phyloP scores from a whole-genome alignment of 2,329 filamentous ascomycete genomes.

The Trichoderma endophyticum region DNA sequence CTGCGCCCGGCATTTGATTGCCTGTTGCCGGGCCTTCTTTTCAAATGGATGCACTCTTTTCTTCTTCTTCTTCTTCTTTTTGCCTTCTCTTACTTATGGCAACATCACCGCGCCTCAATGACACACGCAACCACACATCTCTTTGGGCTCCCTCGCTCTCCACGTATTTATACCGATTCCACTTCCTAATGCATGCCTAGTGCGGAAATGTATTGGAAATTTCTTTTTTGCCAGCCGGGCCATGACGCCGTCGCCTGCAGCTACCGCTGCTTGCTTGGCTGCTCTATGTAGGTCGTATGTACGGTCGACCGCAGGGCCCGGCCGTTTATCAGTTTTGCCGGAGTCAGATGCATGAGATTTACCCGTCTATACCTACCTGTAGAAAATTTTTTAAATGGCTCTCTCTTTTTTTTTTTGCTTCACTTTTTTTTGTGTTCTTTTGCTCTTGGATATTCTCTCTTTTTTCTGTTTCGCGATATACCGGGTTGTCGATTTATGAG shows the following conservation, averaged over 20 bases:
- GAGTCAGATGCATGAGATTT: background rate
- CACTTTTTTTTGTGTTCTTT: background rate
- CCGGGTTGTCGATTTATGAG: background rate
- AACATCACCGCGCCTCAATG: background rate
- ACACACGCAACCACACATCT: background rate
- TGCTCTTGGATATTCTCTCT: background rate
- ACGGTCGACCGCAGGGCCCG: background rate
- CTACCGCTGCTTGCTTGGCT: background rate
- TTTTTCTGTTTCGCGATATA: background rate
- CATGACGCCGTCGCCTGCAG: slow-evolving; percentile 9
- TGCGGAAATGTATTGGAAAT: slow-evolving; percentile 18
- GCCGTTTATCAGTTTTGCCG: slow-evolving; percentile 14
- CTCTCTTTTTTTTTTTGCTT: background rate
- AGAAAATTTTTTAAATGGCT: background rate
- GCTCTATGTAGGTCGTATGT: background rate
- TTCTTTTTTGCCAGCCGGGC: slow-evolving; percentile 5
- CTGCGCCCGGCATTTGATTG: background rate
- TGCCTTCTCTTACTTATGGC: background rate
- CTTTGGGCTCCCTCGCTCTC: background rate
- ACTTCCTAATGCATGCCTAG: slow-evolving; percentile 18
- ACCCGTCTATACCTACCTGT: background rate
- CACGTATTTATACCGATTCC: slow-evolving; percentile 7
- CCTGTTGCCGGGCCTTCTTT: background rate
- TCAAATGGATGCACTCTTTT: background rate
- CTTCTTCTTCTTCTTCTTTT: background rate